Base-by-base conservation (phyloP, 108 stramenopile genomes). In the Fragilaria radians region DNA sequence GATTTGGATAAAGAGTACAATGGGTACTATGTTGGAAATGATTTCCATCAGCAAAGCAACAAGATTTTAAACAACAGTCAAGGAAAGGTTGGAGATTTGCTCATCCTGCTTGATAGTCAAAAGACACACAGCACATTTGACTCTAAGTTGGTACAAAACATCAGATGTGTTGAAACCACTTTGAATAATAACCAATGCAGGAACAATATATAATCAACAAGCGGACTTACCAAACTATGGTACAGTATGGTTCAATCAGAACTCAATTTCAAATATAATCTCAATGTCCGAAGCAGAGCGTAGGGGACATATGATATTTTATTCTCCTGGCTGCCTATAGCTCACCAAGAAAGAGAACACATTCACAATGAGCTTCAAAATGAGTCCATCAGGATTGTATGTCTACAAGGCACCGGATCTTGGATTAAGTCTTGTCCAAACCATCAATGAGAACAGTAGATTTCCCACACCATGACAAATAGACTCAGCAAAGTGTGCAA, bases 261-360 rank as follows among this genome's bases (percentile, higher is more conserved):
- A 54, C 21, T 61, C 60, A 2, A 25, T 61, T 21, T 48, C 60
- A 9, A 61, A 61, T 23, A 61, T 61, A n/a, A n/a, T n/a, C n/a
- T n/a, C n/a, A 23, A 48, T 61, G 27, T 61, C 60, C 4, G 4
- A 51, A 3, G 47, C 48, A 19, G 60, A 48, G 48, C 49, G 17
- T 23, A 18, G 48, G 5, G 51, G 51, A 28, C 19, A 28, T 32
- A n/a, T n/a, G n/a, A n/a, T 50, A 48, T 5, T 48, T 24, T 4
- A 21, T 61, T 26, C 50, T 48, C 11, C 4, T 48, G 53, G 60
- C 50, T 28, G 51, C 60, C 18, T 14, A 11, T 14, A 14, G 14
- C 36, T 7, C 7, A 14, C 36, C 36, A 7, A 5, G 49, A 14
- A 11, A 51, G 7, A 29, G n/a, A 22, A 48, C 51, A 1, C 60